phyloP scores from a whole-genome alignment of 2,329 filamentous ascomycete species.

The Macrophomina phaseolina region DNA sequence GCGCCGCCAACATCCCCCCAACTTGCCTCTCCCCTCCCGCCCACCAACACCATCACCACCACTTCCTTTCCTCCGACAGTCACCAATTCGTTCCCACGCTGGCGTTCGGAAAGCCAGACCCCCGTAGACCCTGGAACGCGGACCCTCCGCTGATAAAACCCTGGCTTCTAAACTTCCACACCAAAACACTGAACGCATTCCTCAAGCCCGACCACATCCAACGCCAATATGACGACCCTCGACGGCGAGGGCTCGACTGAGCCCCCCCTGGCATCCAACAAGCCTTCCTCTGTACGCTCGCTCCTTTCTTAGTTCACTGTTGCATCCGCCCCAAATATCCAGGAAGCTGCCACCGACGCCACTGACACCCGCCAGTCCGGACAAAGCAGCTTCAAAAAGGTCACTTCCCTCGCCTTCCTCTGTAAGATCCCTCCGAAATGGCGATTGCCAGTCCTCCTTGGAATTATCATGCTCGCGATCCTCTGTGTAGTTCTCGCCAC shows the following conservation, averaged over 20 bases:
- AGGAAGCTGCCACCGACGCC: neutral
- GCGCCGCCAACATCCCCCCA: neutral
- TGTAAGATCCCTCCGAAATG: slow-evolving; percentile 9
- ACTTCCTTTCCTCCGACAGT: too few species aligned
- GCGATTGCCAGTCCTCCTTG: slow-evolving; percentile 9
- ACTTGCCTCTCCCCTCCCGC: neutral
- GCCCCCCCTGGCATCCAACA: neutral
- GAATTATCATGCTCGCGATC: slow-evolving; percentile 19
- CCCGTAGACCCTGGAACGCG: neutral
- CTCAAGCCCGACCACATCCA: neutral
- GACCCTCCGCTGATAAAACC: neutral
- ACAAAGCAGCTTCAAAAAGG: neutral
- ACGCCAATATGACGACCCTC: slow-evolving; percentile 4
- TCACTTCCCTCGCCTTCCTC: neutral
- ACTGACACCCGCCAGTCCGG: too few species aligned
- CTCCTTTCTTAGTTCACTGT: neutral
- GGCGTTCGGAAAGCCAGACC: neutral
- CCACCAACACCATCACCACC: too few species aligned
- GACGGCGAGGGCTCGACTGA: neutral
- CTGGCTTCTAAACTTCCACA: too few species aligned
- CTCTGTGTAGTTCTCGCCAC: slow-evolving; percentile 13
- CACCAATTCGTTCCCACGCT: neutral
- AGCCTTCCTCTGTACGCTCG: neutral
- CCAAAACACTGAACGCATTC: neutral
- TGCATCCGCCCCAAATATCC: neutral